These are phyloP conservation scores for Cyamopsis tetragonoloba DNA, from an alignment of 306 rosid genomes.

Conservation along the genomic window DNA sequence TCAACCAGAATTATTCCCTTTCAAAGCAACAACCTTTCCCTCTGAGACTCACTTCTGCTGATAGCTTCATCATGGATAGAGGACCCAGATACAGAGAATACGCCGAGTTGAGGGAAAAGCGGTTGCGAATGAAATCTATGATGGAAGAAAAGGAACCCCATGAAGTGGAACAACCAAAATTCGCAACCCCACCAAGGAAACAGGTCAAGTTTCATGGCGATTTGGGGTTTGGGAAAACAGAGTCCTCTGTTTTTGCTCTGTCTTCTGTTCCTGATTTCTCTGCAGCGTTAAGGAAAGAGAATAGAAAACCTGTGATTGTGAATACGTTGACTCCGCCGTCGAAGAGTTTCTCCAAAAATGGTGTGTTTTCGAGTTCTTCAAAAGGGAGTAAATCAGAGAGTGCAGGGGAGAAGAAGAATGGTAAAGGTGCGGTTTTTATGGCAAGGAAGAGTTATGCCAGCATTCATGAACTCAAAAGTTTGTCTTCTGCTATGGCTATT, in stretches of 20 bases:
- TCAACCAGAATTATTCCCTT: conserved; percentile 46
- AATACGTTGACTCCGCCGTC: conserved; percentile 56
- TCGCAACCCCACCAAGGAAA: conserved; percentile 47
- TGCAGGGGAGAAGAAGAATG: conserved; percentile 56
- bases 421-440: conserved; percentile 32
- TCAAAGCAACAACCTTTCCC: conserved; percentile 37
- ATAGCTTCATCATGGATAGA: conserved; percentile 62
- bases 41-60: conserved; percentile 37
- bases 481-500: conserved; percentile 55
- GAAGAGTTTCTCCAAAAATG: conserved; percentile 32
- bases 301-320: conserved; percentile 51
- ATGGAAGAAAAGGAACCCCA: conserved; percentile 14
- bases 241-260: conserved; percentile 57
- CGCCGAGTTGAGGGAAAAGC: conserved; percentile 66
- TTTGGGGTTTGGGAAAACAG: conserved; percentile 30
- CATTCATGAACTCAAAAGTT: conserved; percentile 63
- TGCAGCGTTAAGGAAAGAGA: conserved; percentile 69
- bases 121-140: conserved; percentile 35
- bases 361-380: conserved; percentile 45
- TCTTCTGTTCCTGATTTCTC: conserved; percentile 95
- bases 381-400: conserved; percentile 77
- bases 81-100: conserved; percentile 80
- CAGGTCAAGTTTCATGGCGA: conserved; percentile 55
- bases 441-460: conserved; percentile 83
- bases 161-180: conserved; percentile 8